phyloP scores from a whole-genome alignment of 306 rosid species.

The Senna tora region DNA sequence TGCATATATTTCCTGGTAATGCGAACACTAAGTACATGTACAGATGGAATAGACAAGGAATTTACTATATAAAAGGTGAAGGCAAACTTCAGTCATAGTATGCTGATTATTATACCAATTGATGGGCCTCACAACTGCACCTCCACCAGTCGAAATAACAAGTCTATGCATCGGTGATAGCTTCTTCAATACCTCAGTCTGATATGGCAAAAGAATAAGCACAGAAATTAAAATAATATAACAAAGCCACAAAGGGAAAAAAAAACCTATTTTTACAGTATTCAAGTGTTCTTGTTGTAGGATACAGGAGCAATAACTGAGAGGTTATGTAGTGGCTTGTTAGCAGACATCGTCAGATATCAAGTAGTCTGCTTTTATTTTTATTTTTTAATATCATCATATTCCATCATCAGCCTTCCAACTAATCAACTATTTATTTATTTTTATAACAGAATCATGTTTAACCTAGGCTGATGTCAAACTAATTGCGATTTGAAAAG shows the following conservation, averaged over 20 bases:
- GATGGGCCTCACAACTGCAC: constrained; percentile 73
- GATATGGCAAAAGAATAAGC: constrained; percentile 34
- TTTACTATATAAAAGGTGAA: neutral
- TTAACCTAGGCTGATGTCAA: constrained; percentile 6
- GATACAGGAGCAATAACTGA: neutral
- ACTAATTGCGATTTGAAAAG: neutral
- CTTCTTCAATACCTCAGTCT: constrained; percentile 70
- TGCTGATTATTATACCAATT: constrained; percentile 61
- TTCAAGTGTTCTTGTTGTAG: neutral
- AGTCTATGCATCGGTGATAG: constrained; percentile 55
- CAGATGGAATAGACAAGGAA: constrained; percentile 7
- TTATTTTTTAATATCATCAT: no score
- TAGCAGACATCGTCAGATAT: neutral
- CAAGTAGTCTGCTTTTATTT: neutral
- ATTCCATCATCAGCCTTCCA: constrained; percentile 14
- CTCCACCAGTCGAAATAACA: constrained; percentile 91
- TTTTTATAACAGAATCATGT: neutral
- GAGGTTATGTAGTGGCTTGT: constrained; percentile 22
- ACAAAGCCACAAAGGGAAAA: constrained; percentile 1
- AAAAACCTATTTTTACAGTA: constrained; percentile 6
- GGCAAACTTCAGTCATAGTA: neutral
- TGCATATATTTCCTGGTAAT: constrained; percentile 74
- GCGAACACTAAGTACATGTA: constrained; percentile 4
- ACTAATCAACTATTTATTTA: no score
- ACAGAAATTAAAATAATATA: constrained; percentile 14